Conservation (phyloP, 306 rosid genomes). For the Gastrolobium villosum region DNA sequence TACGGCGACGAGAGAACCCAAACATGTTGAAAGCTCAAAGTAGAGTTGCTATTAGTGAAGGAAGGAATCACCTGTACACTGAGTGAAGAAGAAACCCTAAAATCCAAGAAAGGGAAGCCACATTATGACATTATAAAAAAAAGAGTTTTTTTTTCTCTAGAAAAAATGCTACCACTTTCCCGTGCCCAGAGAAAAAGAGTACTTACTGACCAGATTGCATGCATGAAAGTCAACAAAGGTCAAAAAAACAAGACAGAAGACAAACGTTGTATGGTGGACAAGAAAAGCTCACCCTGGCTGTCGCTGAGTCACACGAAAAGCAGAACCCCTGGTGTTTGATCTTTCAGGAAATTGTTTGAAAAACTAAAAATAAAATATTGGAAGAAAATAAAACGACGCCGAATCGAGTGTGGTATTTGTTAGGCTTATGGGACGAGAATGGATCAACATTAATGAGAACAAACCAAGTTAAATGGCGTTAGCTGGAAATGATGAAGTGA, state of each 20-base stretch:
- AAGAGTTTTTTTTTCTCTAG: no score
- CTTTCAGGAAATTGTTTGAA: not conserved
- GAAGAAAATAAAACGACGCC: conserved; percentile 11
- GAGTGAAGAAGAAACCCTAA: conserved; percentile 38
- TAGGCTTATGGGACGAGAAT: not conserved
- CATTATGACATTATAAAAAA: conserved; percentile 21
- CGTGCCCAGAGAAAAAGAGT: conserved; percentile 9
- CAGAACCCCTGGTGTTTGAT: not conserved
- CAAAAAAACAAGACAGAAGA: not conserved
- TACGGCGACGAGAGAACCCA: conserved; percentile 88
- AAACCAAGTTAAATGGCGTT: not conserved
- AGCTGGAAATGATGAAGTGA: not conserved
- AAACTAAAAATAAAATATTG: not conserved
- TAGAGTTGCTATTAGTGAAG: conserved; percentile 7
- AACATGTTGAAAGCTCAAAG: conserved; percentile 60
- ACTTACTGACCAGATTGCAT: not conserved
- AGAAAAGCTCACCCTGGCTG: conserved; percentile 12
- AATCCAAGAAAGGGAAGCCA: conserved; percentile 11
- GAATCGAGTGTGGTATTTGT: not conserved
- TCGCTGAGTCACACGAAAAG: no score
- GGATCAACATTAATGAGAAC: not conserved
- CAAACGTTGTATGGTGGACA: not conserved
- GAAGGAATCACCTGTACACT: not conserved
- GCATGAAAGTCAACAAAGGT: conserved; percentile 19
- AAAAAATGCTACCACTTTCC: not conserved